Base-by-base conservation (phyloP, 495 filamentous ascomycete genomes). In the Hypoxylon trugodes region DNA sequence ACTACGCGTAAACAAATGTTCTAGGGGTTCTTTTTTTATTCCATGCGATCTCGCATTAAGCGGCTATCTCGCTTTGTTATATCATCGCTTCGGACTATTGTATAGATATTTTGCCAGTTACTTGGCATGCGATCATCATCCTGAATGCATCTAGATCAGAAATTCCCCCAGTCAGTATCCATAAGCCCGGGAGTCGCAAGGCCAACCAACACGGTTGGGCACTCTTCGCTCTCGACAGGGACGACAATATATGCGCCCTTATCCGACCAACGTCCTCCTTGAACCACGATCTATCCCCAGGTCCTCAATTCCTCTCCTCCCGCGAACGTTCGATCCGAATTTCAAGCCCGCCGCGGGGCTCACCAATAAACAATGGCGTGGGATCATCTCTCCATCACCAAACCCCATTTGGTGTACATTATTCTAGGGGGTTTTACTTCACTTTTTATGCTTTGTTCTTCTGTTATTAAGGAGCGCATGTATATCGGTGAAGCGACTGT, bases 401-500 rank as follows among this genome's bases (percentile, higher is more conserved):
- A 89, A 82, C 91, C 96, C 59, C 96, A 99, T 82, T 74, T 96
- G 90, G 96, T 96, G 37, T 99, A 99, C 76, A 92, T 96, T 79
- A 97, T 99, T 76, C 81, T 99, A 33, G 96, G 96, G 64, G 96
- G 95, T 68, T 99, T 99, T 79, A 98, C 96, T 50, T 91, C 89
- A 48, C 81, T 99, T 67, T 99, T 99, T 80, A 99, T 99, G 96
- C 81, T 99, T 40, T 96, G 92, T 75, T 98, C 95, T 35, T 89
- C 95, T 41, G 87, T 98, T 74, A 94, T 99, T 75, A 99, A 99
- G 82, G 96, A 99, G 79, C 88, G 90, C 68, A 84, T 99, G 52
- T 99, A 99, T 79, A 98, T 99, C 56, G 96, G 96, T 67, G 96
- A 99, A 84, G 96, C 96, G 21, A 97, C 96, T 7, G 90, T 99